These are phyloP conservation scores for Poa pratensis DNA, from an alignment of 176 grass and related monocot genomes.

Conservation along the genomic window DNA sequence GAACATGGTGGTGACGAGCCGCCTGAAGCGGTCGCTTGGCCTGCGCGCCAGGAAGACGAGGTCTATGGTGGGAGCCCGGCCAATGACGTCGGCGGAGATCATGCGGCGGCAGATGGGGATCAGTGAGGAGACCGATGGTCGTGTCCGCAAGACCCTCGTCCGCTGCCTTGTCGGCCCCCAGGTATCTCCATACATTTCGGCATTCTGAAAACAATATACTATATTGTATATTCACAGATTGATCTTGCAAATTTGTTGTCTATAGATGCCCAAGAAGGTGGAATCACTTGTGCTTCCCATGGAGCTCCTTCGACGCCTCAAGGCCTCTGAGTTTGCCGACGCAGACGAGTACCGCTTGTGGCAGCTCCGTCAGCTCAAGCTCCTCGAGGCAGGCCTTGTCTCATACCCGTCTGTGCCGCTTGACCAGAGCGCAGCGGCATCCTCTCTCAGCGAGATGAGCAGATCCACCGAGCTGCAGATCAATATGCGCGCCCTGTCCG, in stretches of 20 bases:
- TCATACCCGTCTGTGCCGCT: conserved; percentile 48
- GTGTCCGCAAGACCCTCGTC: conserved; percentile 43
- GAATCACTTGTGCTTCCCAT: conserved; percentile 58
- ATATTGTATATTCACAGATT: background rate
- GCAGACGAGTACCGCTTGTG: conserved; percentile 54
- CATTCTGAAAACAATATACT: background rate
- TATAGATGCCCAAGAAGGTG: conserved; percentile 13
- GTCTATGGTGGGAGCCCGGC: conserved; percentile 39
- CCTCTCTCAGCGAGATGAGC: conserved; percentile 11
- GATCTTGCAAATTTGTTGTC: background rate
- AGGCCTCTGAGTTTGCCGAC: conserved; percentile 51
- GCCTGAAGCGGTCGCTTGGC: conserved; percentile 59
- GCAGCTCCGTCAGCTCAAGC: conserved; percentile 65
- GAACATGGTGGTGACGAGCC: conserved; percentile 60
- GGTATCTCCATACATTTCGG: conserved; percentile 22
- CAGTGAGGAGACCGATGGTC: conserved; percentile 46
- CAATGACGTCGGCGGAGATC: conserved; percentile 64
- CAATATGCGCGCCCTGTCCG: background rate
- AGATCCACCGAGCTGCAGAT: conserved; percentile 11
- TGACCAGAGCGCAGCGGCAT: conserved; percentile 4
- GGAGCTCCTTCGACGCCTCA: conserved; percentile 71
- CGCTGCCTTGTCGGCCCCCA: conserved; percentile 49
- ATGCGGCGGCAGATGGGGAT: conserved; percentile 64
- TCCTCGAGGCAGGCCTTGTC: conserved; percentile 63
- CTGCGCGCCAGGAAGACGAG: conserved; percentile 51